Base-by-base conservation (phyloP, 2,329 filamentous ascomycete genomes). In the Calonectria naviculata region DNA sequence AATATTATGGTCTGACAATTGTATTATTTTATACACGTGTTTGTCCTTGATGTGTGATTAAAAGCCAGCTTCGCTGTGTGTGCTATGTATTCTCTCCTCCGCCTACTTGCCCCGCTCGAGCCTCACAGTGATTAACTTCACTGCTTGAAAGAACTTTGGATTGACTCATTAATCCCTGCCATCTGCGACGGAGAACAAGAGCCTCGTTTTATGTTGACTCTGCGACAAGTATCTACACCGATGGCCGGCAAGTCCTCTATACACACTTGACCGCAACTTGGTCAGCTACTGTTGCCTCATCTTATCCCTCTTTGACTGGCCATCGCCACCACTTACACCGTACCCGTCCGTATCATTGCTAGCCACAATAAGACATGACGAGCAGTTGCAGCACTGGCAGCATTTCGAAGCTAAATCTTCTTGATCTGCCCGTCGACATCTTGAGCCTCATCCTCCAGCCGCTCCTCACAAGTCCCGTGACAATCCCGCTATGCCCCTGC, bases 391-490 rank as follows among this genome's bases (percentile, higher is more conserved):
- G 26, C 17, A 41, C 58, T 34, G 41, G 19, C 49, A 71, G 13
- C 24, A 12, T 21, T 13, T 42, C 68, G 47, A 68, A n/a, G 34
- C 71, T 81, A 42, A 78, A 81, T 58, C 67, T 83, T 7, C 78
- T 83, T 5, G 81, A 83, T 41, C 76, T 83, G 3, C 81, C 81
- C 4, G 73, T 82, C 68, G 81, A 83, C 54, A 72, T 83, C 17
- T 69, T 83, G 47, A 74, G 75, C 44, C 74, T 81, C 54, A 80
- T 83, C 44, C 73, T 82, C 5, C 65, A 67, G 5, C 79, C 78
- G 7, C 78, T 83, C 21, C 72, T 83, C 46, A 79, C 73, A 17
- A 74, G 78, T 15, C 67, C 71, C 12, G 49, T 65, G 3, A 65
- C 69, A 15, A 78, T 82, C 46, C 54, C 72, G 5, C 73, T 83